A percentile compares a stretch with the other conserved stretches of the same genome.
Evolutionary conservation across 108 stramenopile species (phyloP).

Genomic region (Mayamaea pseudoterrestris): DNA sequence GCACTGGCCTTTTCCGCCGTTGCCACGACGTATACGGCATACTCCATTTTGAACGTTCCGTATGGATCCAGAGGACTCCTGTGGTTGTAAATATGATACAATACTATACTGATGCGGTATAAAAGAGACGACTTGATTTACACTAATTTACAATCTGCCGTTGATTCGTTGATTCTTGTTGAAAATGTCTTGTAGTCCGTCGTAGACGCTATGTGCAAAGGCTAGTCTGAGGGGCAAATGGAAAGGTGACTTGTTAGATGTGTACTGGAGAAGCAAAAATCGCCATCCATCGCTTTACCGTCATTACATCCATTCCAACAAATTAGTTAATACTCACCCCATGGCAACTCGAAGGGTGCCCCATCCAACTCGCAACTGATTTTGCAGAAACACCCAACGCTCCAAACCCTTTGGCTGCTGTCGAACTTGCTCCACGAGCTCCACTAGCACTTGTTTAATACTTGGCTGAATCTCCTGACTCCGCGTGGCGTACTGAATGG

Average conservation of each 20-base stretch:
- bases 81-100: too few relatives aligned
- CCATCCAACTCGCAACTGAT: constrained; percentile 39
- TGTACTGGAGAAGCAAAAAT: too few relatives aligned
- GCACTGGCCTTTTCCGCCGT: constrained; percentile 65
- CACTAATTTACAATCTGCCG: too few relatives aligned
- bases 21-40: constrained; percentile 59
- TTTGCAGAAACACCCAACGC: constrained; percentile 17
- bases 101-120: too few relatives aligned
- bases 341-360: constrained; percentile 37
- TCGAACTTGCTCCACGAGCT: constrained; percentile 9
- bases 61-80: too few relatives aligned
- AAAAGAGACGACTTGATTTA: too few relatives aligned
- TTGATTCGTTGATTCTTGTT: too few relatives aligned
- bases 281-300: too few relatives aligned
- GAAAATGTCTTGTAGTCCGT: constrained; percentile 8
- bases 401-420: constrained; percentile 6
- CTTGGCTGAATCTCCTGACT: constrained; percentile 12
- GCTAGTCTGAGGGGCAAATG: too few relatives aligned
- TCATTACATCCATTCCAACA: too few relatives aligned
- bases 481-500: constrained; percentile 36
- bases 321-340: too few relatives aligned
- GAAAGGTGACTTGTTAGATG: too few relatives aligned
- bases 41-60: constrained; percentile 49
- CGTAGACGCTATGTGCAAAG: constrained; percentile 42
- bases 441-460: constrained; percentile 7